A percentile compares a stretch with the other conserved stretches of the same genome.
Evolutionary conservation across 139 green algal genomes (phyloP).

Genomic region (Closterium sp.): DNA sequence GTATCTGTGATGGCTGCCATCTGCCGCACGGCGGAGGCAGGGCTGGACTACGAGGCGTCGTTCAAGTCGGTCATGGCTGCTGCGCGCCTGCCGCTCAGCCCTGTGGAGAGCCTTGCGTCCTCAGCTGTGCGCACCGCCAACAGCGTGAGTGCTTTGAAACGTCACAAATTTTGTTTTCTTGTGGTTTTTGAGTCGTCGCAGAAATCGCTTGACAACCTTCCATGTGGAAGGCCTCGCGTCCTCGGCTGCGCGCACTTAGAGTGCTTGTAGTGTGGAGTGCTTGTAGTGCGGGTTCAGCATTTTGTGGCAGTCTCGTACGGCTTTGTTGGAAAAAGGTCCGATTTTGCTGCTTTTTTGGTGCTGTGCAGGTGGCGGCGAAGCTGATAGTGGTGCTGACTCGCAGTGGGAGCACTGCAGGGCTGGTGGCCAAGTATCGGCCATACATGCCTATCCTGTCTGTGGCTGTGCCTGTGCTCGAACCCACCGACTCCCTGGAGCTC

Average conservation of each 20-base stretch:
- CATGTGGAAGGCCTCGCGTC: too few relatives aligned
- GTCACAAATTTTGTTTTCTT: too few relatives aligned
- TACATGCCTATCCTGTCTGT: conserved; percentile 50
- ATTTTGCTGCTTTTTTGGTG: background rate
- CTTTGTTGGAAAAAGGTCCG: too few relatives aligned
- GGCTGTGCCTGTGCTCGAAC: conserved; percentile 47
- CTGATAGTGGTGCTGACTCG: conserved; percentile 63
- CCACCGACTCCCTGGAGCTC: conserved; percentile 46
- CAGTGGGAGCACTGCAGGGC: conserved; percentile 40
- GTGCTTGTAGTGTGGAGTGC: too few relatives aligned
- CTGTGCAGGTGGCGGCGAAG: conserved; percentile 60
- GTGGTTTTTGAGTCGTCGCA: too few relatives aligned
- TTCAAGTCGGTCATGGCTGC: conserved; percentile 79
- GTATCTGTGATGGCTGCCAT: conserved; percentile 76
- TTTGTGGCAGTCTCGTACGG: too few relatives aligned
- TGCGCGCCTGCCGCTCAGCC: conserved; percentile 75
- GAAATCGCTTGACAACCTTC: too few relatives aligned
- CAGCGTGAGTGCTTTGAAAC: conserved; percentile 62
- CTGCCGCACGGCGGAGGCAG: conserved; percentile 72
- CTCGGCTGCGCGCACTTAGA: too few relatives aligned
- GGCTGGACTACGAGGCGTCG: conserved; percentile 60
- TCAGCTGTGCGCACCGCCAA: conserved; percentile 90
- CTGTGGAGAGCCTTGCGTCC: conserved; percentile 89
- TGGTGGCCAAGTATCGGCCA: conserved; percentile 59
- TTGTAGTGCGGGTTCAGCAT: too few relatives aligned